phyloP scores from a whole-genome alignment of 495 filamentous ascomycete genomes.

The Trichoderma asperelloides region DNA sequence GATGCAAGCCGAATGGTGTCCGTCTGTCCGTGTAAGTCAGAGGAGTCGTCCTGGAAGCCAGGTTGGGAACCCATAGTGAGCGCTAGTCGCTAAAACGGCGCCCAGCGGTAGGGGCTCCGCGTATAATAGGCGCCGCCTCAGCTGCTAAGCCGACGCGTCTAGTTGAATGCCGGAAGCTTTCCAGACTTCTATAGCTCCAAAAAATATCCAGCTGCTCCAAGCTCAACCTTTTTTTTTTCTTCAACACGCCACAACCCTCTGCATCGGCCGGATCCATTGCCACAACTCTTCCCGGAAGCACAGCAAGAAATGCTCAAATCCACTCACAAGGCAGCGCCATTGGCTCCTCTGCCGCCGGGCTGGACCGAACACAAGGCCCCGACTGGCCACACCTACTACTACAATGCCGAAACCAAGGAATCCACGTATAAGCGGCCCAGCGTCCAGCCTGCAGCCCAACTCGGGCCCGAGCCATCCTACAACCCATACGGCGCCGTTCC shows the following conservation, averaged over 20 bases:
- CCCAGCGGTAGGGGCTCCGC: background rate
- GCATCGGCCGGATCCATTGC: background rate
- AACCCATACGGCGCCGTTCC: constrained; percentile 37
- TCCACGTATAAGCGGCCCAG: constrained; percentile 77
- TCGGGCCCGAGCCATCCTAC: constrained; percentile 27
- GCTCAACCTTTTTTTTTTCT: background rate
- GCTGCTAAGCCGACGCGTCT: too few relatives aligned
- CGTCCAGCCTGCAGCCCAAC: constrained; percentile 2
- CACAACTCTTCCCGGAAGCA: background rate
- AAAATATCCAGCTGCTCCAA: background rate
- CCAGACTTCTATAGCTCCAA: too few relatives aligned
- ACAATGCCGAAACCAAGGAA: constrained; percentile 74
- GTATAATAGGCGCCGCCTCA: too few relatives aligned
- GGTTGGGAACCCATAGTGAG: too few relatives aligned
- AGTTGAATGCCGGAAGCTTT: too few relatives aligned
- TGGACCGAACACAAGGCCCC: constrained; percentile 94
- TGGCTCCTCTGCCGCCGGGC: constrained; percentile 59
- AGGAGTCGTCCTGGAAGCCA: too few relatives aligned
- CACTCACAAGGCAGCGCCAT: constrained; percentile 46
- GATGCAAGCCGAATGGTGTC: too few relatives aligned
- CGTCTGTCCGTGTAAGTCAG: too few relatives aligned
- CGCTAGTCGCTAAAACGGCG: background rate
- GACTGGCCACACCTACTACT: constrained; percentile 81
- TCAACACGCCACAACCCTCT: background rate
- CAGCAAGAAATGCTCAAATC: constrained; percentile 49